Evolutionary conservation across 805 yeast genomes (phyloP).

Genomic region (Groenewaldozyma tartarivorans): DNA sequence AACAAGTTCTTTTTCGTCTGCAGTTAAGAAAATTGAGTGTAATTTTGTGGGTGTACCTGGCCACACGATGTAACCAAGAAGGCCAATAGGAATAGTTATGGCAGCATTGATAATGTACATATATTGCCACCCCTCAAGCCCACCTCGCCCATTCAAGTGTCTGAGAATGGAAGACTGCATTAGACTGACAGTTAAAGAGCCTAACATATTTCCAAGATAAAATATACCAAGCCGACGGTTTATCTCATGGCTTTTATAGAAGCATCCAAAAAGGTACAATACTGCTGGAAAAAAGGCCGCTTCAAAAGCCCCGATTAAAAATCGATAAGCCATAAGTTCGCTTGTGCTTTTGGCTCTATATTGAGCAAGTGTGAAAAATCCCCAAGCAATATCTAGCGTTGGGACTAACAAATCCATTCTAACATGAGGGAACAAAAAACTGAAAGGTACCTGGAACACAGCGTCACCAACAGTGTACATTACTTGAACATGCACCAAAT

Average conservation of each 20-base stretch:
- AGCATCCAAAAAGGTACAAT: slow-evolving; percentile 37
- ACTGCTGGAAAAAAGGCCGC: slow-evolving; percentile 53
- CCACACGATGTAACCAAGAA: slow-evolving; percentile 43
- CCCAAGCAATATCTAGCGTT: slow-evolving; percentile 58
- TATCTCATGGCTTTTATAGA: slow-evolving; percentile 48
- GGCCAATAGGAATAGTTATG: slow-evolving; percentile 48
- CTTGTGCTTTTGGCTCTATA: slow-evolving; percentile 40
- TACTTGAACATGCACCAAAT: slow-evolving; percentile 47
- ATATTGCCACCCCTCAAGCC: slow-evolving; percentile 65
- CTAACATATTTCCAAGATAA: slow-evolving; percentile 55
- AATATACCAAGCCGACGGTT: slow-evolving; percentile 53
- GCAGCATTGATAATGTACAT: slow-evolving; percentile 57
- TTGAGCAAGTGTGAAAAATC: slow-evolving; percentile 50
- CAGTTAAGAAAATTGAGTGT: slow-evolving; percentile 43
- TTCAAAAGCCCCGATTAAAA: slow-evolving; percentile 61
- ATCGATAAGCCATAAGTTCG: slow-evolving; percentile 52
- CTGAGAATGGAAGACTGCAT: slow-evolving; percentile 47
- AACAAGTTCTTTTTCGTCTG: slow-evolving; percentile 47
- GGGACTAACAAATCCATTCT: slow-evolving; percentile 47
- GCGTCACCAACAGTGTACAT: slow-evolving; percentile 51
- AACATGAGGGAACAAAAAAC: slow-evolving; percentile 44
- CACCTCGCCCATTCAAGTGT: slow-evolving; percentile 39
- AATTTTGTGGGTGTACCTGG: slow-evolving; percentile 62
- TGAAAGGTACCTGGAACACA: slow-evolving; percentile 53
- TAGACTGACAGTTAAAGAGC: slow-evolving; percentile 52